Conservation (phyloP, 2,329 filamentous ascomycete species). For the Fusarium drepaniforme region DNA sequence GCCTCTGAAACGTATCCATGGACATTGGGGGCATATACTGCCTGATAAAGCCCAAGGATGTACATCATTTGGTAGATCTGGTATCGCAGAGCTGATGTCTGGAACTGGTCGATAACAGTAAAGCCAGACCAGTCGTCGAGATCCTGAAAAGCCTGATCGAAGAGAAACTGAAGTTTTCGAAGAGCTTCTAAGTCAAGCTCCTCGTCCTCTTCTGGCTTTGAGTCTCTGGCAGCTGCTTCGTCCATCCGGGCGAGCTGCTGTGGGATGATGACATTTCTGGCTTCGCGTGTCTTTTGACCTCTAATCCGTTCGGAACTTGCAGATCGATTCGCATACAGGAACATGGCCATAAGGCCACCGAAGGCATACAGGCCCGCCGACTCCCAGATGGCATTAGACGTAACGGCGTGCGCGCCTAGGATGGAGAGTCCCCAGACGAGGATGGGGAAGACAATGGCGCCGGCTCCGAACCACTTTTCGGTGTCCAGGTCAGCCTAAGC, state of each 20-base stretch:
- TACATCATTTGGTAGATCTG: constrained; percentile 3
- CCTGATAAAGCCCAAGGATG: not conserved
- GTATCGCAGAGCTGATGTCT: not conserved
- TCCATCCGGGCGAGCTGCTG: not conserved
- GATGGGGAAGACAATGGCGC: not conserved
- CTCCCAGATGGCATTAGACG: not conserved
- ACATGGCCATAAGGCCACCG: not conserved
- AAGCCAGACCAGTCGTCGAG: not conserved
- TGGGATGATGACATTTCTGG: not conserved
- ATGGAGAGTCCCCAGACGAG: not conserved
- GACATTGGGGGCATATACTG: not conserved
- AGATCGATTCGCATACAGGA: not conserved
- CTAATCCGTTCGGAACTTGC: not conserved
- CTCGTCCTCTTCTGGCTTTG: not conserved
- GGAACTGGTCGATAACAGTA: constrained; percentile 4
- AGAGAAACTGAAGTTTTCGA: not conserved
- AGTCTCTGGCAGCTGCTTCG: not conserved
- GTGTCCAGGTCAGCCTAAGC: not conserved
- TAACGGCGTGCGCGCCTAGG: not conserved
- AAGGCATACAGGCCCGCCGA: not conserved
- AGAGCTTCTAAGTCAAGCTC: not conserved
- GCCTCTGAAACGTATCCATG: not conserved
- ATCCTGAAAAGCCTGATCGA: not conserved
- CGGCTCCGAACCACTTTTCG: not conserved
- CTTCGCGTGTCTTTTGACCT: not conserved